Base-by-base conservation (phyloP, 1,284 basidiomycete genomes). In the Caloboletus firmus region DNA sequence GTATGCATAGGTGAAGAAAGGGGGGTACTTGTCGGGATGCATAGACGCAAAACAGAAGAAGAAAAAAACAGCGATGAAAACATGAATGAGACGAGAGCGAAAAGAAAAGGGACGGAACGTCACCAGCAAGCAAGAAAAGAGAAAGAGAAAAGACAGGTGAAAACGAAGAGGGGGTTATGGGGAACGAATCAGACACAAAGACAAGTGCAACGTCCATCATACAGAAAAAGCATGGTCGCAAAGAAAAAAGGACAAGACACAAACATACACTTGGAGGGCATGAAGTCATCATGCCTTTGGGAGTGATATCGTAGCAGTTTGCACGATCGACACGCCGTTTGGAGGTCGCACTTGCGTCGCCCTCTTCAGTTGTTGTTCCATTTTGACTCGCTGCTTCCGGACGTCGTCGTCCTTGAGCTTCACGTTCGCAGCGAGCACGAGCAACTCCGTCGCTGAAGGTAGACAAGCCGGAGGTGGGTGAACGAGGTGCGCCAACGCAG, bases 381-480 rank as follows among this genome's bases (percentile, higher is more conserved):
- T 80, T 67, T 91, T 91, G 37, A 79, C 67, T 3, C 89, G 79
- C 62, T 88, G 83, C 67, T 92, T 93, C 28, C 83, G 78, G 30
- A 94, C 63, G 58, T 92, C 90, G 54, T 93, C 91, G 59, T 94
- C 92, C 66, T 89, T 92, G 52, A 94, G 70, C 69, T 89, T 92
- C 62, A 87, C 76, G 5, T 80, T 77, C 20, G 81, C 73, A 0
- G 83, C 81, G 9, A 86, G 77, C 17, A 81, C 74, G 34, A 93
- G 70, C 59, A 94, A 80, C 1, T 80, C 88, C 0, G 85, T 78
- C 3, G 75, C 74, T 0, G 80, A 72, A 0, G 86, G 85, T 0
- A 89, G 74, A 54, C 75, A 74, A 13, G 74, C 68, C 1, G 77
- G 63, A 22, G 85, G 81, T 2, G 82, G 87, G 34, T 70, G 82